Evolutionary conservation across 2,329 filamentous ascomycete genomes (phyloP), one percentile per base, ranked within the genome.

Genomic region (Monosporascus sp.): DNA sequence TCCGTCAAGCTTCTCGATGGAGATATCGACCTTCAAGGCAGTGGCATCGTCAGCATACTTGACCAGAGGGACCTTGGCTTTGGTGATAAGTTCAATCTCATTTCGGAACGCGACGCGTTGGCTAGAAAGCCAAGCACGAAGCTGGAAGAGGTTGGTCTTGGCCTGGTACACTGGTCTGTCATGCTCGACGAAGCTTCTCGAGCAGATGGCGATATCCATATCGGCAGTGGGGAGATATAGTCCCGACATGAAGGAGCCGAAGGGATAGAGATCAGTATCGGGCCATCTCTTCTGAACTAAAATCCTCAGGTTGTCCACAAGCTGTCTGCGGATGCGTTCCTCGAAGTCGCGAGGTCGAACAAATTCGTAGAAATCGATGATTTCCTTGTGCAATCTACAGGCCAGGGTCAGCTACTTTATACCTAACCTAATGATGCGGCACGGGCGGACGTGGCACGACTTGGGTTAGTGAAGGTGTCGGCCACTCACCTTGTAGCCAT

Each of bases 211-310:
- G 47, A 99, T 77, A 67, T 99, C 94, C 85, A 99, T 96, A 66
- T 99, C 94, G 17, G 89, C 90, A 1, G 88, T 83, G 0, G 81
- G 81, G 2, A 84, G 72, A 60, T 84, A 84, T 7, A 90, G 75
- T 0, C 89, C 90, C 3, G 90, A 90, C 60, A 90, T 92, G 70
- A 92, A 99, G 0, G 94, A 97, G n/a, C 94, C 94, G 67, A 99
- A 99, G 9, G 87, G 79, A 37, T 81, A 76, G 7, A 97, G 75
- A 48, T 85, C 77, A 11, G 85, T 83, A 47, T 83, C 81, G 14
- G 75, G 70, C 61, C 84, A 87, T 48, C 75, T 74, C 15, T 68
- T 75, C 54, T 76, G 77, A 63, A 95, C 78, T 2, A 79, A 77
- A 18, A 67, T 65, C 48, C 83, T 77, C 2, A 97, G 75, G 18